These are phyloP conservation scores for Tuber aestivum DNA, from an alignment of 495 filamentous ascomycete genomes.

Conservation along the genomic window DNA sequence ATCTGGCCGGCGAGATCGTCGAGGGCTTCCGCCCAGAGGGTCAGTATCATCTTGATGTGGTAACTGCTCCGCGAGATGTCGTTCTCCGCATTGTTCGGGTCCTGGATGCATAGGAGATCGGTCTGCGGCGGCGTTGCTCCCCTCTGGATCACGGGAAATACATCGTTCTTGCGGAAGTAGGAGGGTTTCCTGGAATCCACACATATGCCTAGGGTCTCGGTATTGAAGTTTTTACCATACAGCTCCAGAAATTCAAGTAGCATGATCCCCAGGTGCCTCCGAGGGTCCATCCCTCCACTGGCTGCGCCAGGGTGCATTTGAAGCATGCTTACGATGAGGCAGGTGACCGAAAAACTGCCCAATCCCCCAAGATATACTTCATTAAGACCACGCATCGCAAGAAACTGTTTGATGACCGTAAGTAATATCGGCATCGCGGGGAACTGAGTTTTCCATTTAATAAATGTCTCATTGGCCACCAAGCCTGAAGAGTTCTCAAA, in stretches of 20 bases:
- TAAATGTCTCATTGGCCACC: slow-evolving; percentile 69
- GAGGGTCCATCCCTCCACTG: slow-evolving; percentile 51
- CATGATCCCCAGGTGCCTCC: slow-evolving; percentile 66
- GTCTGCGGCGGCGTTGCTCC: slow-evolving; percentile 41
- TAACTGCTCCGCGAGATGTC: slow-evolving; percentile 79
- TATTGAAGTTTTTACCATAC: slow-evolving; percentile 76
- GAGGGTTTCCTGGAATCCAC: slow-evolving; percentile 67
- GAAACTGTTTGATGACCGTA: slow-evolving; percentile 82
- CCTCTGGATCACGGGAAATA: slow-evolving; percentile 48
- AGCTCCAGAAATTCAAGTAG: slow-evolving; percentile 81
- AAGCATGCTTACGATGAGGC: slow-evolving; percentile 80
- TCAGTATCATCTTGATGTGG: slow-evolving; percentile 57
- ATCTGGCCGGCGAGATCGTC: slow-evolving; percentile 54
- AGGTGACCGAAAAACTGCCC: slow-evolving; percentile 91
- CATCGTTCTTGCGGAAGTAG: slow-evolving; percentile 48
- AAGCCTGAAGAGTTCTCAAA: slow-evolving; percentile 87
- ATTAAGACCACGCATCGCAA: slow-evolving; percentile 80
- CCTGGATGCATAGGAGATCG: slow-evolving; percentile 64
- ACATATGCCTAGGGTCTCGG: slow-evolving; percentile 61
- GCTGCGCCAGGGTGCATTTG: slow-evolving; percentile 67
- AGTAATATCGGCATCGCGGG: slow-evolving; percentile 79
- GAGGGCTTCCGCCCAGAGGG: slow-evolving; percentile 60
- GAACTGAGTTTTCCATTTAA: slow-evolving; percentile 66
- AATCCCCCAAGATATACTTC: slow-evolving; percentile 85
- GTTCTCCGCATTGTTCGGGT: slow-evolving; percentile 76